Conservation (phyloP, 108 stramenopile genomes). For the Chaetoceros tenuissimus region DNA sequence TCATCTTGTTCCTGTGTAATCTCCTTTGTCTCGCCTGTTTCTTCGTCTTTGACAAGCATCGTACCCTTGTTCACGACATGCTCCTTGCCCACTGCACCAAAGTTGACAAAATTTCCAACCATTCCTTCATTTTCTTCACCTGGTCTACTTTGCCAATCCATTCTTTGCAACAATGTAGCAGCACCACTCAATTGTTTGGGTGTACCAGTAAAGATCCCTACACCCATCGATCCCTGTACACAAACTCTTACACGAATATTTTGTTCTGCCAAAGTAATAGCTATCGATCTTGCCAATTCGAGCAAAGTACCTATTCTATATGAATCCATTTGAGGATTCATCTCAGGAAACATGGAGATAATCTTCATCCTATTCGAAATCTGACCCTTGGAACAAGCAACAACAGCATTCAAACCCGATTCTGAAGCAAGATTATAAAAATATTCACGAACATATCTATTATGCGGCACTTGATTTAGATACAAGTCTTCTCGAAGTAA, state of each 20-base stretch:
- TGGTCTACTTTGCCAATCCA: conserved; percentile 76
- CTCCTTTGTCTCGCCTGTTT: conserved; percentile 19
- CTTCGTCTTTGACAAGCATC: too few species aligned
- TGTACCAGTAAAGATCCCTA: conserved; percentile 77
- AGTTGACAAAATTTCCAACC: conserved; percentile 69
- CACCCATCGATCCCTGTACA: conserved; percentile 79
- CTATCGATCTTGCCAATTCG: conserved; percentile 60
- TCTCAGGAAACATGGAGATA: conserved; percentile 73
- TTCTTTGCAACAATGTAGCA: conserved; percentile 58
- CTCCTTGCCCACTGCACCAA: conserved; percentile 69
- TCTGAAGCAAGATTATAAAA: conserved; percentile 72
- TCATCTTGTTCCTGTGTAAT: conserved; percentile 53
- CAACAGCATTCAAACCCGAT: conserved; percentile 58
- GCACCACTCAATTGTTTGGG: conserved; percentile 80
- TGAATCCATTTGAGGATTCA: conserved; percentile 79
- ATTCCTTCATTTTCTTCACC: conserved; percentile 84
- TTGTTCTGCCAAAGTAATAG: conserved; percentile 65
- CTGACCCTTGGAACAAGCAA: conserved; percentile 51
- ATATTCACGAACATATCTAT: conserved; percentile 74
- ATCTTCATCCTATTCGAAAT: conserved; percentile 75
- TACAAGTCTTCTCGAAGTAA: conserved; percentile 58
- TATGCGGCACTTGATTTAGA: conserved; percentile 82
- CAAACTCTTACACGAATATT: conserved; percentile 76
- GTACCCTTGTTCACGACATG: conserved; percentile 59
- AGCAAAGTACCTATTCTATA: conserved; percentile 78